These are phyloP conservation scores for Jamesozyma spencerorum DNA, from an alignment of 805 yeast genomes.

Conservation along the genomic window DNA sequence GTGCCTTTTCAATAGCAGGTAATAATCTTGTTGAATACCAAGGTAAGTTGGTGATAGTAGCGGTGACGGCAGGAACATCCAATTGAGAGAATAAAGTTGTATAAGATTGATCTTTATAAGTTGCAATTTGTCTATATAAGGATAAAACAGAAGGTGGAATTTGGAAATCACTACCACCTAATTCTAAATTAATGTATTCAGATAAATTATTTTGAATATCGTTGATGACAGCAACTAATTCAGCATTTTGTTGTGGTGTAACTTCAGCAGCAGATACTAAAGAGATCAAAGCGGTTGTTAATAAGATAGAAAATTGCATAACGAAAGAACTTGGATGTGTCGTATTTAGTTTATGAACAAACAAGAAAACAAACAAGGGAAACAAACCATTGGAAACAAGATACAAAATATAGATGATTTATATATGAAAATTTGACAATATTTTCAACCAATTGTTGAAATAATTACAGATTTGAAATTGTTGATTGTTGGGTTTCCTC, in stretches of 20 bases:
- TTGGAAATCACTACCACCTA: constrained; percentile 10
- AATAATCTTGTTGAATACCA: constrained; percentile 27
- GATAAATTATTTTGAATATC: constrained; percentile 11
- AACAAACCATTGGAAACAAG: too few relatives aligned
- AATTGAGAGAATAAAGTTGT: constrained; percentile 26
- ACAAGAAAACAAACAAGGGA: too few relatives aligned
- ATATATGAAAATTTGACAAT: too few relatives aligned
- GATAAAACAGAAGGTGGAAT: constrained; percentile 25
- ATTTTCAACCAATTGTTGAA: too few relatives aligned
- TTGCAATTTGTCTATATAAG: constrained; percentile 21
- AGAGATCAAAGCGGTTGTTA: constrained; percentile 3
- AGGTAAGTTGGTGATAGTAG: constrained; percentile 26
- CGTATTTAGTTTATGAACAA: too few relatives aligned
- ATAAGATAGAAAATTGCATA: too few relatives aligned
- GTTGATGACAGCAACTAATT: constrained; percentile 9
- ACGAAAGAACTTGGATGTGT: too few relatives aligned
- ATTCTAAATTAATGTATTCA: constrained; percentile 10
- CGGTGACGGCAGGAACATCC: constrained; percentile 20
- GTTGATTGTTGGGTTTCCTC: too few relatives aligned
- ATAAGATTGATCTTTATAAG: constrained; percentile 30
- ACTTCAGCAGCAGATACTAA: constrained; percentile 7
- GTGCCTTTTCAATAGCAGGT: constrained; percentile 10
- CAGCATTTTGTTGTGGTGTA: constrained; percentile 6
- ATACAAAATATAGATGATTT: too few relatives aligned
- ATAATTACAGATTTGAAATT: too few relatives aligned